Percentiles rank a stretch among this genome's conserved stretches.
These are phyloP conservation scores for Arthonia radiata DNA, from an alignment of 495 filamentous ascomycete genomes.

Conservation along the genomic window DNA sequence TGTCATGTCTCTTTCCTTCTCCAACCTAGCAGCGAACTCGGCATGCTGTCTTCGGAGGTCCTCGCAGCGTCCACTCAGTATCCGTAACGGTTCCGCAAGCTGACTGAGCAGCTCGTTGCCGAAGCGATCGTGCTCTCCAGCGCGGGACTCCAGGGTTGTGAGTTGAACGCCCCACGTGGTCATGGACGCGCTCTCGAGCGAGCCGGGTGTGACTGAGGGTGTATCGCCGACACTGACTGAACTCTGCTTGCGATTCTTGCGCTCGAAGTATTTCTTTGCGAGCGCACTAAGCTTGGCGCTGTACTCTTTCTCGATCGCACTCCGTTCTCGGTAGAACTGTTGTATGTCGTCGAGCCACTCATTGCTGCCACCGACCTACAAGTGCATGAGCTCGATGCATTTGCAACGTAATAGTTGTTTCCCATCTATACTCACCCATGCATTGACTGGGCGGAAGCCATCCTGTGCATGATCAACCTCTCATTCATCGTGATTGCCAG, in stretches of 20 bases:
- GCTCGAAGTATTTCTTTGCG: constrained; percentile 89
- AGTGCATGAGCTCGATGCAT: too few species aligned
- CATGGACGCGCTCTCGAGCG: constrained; percentile 81
- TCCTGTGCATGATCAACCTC: constrained; percentile 40
- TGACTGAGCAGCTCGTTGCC: constrained; percentile 46
- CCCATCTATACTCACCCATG: constrained; percentile 58
- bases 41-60: constrained; percentile 79
- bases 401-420: too few species aligned
- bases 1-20: constrained; percentile 61
- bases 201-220: constrained; percentile 79
- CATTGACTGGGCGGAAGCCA: constrained; percentile 80
- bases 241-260: constrained; percentile 76
- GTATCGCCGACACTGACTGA: constrained; percentile 82
- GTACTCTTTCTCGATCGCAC: constrained; percentile 89
- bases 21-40: constrained; percentile 67
- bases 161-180: constrained; percentile 94
- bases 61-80: constrained; percentile 48
- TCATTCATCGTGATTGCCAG: too few species aligned
- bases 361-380: constrained; percentile 63
- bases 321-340: constrained; percentile 86
- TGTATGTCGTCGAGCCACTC: constrained; percentile 91
- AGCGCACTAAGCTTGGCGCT: constrained; percentile 60
- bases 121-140: constrained; percentile 70
- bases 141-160: constrained; percentile 62
- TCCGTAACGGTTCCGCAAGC: constrained; percentile 66